Conservation (phyloP, 2,329 filamentous ascomycete species). For the Alternaria sp. region DNA sequence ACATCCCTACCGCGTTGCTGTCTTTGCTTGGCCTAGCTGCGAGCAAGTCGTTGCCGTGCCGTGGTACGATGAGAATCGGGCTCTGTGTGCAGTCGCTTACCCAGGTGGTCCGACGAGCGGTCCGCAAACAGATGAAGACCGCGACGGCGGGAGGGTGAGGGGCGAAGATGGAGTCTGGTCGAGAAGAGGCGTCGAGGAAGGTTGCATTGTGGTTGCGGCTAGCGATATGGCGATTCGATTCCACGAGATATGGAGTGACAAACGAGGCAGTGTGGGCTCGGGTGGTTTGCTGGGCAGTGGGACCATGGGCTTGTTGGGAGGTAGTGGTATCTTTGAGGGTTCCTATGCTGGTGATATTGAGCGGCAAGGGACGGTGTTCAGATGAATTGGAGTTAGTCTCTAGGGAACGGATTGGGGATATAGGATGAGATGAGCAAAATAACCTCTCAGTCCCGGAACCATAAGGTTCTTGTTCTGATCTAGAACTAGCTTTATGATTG, state of each 20-base stretch:
- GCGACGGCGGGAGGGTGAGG: constrained; percentile 42
- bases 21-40: constrained; percentile 95
- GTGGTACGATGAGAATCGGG: constrained; percentile 80
- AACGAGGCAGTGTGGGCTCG: constrained; percentile 53
- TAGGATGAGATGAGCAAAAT: neutral
- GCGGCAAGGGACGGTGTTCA: constrained; percentile 63
- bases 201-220: constrained; percentile 88
- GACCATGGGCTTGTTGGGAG: constrained; percentile 66
- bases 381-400: constrained; percentile 34
- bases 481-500: neutral
- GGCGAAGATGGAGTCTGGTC: constrained; percentile 64
- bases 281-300: constrained; percentile 58
- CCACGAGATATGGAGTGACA: constrained; percentile 89
- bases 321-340: constrained; percentile 84
- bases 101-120: constrained; percentile 66
- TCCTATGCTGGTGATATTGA: constrained; percentile 74
- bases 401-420: neutral
- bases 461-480: neutral
- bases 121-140: constrained; percentile 11
- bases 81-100: constrained; percentile 87
- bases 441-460: neutral
- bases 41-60: constrained; percentile 84
- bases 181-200: constrained; percentile 70
- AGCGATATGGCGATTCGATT: constrained; percentile 95
- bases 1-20: constrained; percentile 85